These are phyloP conservation scores for Saraca asoca DNA, from an alignment of 331 rosid species.

Conservation along the genomic window DNA sequence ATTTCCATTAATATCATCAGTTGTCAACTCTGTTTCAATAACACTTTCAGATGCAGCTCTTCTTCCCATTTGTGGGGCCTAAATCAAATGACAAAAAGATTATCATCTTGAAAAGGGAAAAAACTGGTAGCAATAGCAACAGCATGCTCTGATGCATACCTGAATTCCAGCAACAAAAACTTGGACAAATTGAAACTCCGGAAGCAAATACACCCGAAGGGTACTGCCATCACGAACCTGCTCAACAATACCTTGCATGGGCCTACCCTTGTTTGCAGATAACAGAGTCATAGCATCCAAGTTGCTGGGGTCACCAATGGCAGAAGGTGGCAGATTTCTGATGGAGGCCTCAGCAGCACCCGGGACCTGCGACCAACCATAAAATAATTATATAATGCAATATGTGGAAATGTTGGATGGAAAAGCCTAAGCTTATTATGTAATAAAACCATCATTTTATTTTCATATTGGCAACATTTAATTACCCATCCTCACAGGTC, in stretches of 20 bases:
- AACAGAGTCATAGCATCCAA: slow-evolving; percentile 80
- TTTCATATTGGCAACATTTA: too few species aligned
- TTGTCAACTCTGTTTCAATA: slow-evolving; percentile 40
- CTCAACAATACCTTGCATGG: slow-evolving; percentile 90
- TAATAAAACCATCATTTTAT: too few species aligned
- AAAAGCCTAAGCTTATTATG: too few species aligned
- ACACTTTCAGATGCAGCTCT: slow-evolving; percentile 44
- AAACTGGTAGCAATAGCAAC: slow-evolving; percentile 22
- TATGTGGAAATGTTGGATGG: background rate
- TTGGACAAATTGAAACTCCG: slow-evolving; percentile 96
- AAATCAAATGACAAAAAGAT: background rate
- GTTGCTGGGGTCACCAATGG: slow-evolving; percentile 86
- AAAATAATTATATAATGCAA: slow-evolving; percentile 19
- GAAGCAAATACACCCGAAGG: slow-evolving; percentile 83
- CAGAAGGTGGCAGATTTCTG: slow-evolving; percentile 88
- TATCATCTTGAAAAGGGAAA: background rate
- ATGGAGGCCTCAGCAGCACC: slow-evolving; percentile 82
- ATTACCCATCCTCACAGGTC: too few species aligned
- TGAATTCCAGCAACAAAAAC: slow-evolving; percentile 93
- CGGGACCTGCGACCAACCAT: slow-evolving; percentile 59
- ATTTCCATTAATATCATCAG: slow-evolving; percentile 50
- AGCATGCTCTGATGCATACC: slow-evolving; percentile 43
- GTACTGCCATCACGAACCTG: slow-evolving; percentile 99
- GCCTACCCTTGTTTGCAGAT: slow-evolving; percentile 76
- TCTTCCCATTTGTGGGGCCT: slow-evolving; percentile 71